Evolutionary conservation across 805 yeast genomes (phyloP).

Genomic region (Dipodascus albidus): DNA sequence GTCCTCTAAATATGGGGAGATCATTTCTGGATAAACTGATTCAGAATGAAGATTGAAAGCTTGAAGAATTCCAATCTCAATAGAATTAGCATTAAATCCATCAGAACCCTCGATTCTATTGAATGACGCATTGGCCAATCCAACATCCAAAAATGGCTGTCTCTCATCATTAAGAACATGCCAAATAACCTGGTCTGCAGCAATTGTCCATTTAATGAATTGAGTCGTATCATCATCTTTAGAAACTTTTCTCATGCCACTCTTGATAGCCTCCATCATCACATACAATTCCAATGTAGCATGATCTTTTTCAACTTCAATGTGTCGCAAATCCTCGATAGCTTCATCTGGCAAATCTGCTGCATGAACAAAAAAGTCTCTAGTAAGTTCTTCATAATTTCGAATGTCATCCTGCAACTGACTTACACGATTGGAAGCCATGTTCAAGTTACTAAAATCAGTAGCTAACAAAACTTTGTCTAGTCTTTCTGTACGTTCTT

Average conservation of each 20-base stretch:
- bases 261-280: conserved; percentile 25
- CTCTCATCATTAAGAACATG: conserved; percentile 54
- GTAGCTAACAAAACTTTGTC: conserved; percentile 58
- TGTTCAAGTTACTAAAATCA: conserved; percentile 50
- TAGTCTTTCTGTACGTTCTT: conserved; percentile 43
- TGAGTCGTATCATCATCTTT: conserved; percentile 23
- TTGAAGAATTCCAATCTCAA: conserved; percentile 51
- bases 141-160: conserved; percentile 58
- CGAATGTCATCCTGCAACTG: conserved; percentile 40
- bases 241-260: conserved; percentile 19
- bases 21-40: conserved; percentile 57
- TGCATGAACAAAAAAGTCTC: not conserved
- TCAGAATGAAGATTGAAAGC: conserved; percentile 51
- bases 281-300: conserved; percentile 22
- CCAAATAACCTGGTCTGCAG: conserved; percentile 59
- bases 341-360: not conserved
- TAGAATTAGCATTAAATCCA: conserved; percentile 53
- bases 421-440: conserved; percentile 37
- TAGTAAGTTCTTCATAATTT: conserved; percentile 31
- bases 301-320: conserved; percentile 22
- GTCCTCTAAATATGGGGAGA: conserved; percentile 36
- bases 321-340: conserved; percentile 15
- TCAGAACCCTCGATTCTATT: conserved; percentile 50
- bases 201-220: conserved; percentile 36
- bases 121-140: conserved; percentile 49